These are phyloP conservation scores for Paecilomyces sp. DNA, from an alignment of 2,329 filamentous ascomycete genomes.

Conservation along the genomic window DNA sequence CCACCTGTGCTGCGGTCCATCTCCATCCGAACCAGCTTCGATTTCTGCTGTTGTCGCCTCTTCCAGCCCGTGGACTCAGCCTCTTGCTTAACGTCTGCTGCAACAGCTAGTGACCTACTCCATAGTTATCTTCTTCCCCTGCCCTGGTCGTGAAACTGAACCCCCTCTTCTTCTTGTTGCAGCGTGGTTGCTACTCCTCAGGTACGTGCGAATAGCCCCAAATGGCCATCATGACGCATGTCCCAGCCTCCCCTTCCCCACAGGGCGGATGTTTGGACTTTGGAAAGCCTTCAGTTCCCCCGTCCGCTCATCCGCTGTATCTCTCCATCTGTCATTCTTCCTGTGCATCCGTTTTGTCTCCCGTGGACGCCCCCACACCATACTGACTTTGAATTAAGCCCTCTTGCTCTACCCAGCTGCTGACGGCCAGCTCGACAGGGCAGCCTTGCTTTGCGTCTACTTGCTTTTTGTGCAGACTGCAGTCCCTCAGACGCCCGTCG, in stretches of 20 bases:
- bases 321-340: neutral
- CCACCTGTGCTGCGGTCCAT: neutral
- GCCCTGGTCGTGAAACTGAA: neutral
- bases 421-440: neutral
- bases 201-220: neutral
- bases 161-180: neutral
- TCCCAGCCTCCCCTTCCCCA: constrained; percentile 10
- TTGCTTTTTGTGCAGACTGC: neutral
- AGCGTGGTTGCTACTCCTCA: neutral
- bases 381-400: neutral
- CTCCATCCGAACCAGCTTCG: neutral
- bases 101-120: neutral
- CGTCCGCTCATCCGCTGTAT: constrained; percentile 13
- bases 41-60: neutral
- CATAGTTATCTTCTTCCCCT: too few species aligned
- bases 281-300: constrained; percentile 11
- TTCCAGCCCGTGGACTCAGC: too few species aligned
- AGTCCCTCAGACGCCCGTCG: neutral
- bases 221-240: constrained; percentile 31
- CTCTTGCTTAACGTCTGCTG: neutral
- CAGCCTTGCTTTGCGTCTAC: neutral
- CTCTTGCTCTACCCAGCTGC: neutral
- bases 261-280: constrained; percentile 12
- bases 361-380: neutral
- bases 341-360: neutral